phyloP scores from a whole-genome alignment of 2,329 filamentous ascomycete species.

The Ascochyta koolunga region DNA sequence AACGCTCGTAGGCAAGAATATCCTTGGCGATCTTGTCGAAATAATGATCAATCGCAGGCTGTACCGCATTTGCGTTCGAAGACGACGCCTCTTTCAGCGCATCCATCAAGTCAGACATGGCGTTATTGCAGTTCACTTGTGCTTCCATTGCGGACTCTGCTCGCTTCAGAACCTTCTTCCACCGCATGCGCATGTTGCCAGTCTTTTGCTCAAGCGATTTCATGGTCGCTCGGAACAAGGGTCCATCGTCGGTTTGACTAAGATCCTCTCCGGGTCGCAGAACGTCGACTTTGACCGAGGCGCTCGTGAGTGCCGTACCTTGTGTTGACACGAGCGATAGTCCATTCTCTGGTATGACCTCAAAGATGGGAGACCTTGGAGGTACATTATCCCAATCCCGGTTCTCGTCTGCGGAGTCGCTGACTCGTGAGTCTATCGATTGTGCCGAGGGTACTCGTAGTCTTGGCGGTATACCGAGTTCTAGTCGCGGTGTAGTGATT shows the following conservation, averaged over 20 bases:
- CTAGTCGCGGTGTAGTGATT: constrained; percentile 71
- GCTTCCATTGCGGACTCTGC: constrained; percentile 87
- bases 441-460: constrained; percentile 78
- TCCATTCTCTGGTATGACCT: constrained; percentile 56
- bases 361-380: constrained; percentile 55
- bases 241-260: constrained; percentile 85
- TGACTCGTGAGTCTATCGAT: constrained; percentile 82
- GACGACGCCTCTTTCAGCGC: constrained; percentile 84
- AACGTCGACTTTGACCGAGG: constrained; percentile 80
- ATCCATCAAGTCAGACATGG: constrained; percentile 81
- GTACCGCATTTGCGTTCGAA: constrained; percentile 95
- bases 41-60: constrained; percentile 95
- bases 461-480: constrained; percentile 74
- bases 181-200: constrained; percentile 87
- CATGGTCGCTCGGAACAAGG: constrained; percentile 94
- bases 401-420: constrained; percentile 66
- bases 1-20: constrained; percentile 83
- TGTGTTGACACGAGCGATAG: constrained; percentile 51
- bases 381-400: constrained; percentile 50
- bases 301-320: constrained; percentile 46
- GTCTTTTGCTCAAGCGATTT: constrained; percentile 97
- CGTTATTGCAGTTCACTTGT: constrained; percentile 84
- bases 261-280: constrained; percentile 82
- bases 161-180: constrained; percentile 94
- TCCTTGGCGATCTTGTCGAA: constrained; percentile 96